phyloP scores from a whole-genome alignment of 306 rosid genomes.

The Gastrolobium villosum region DNA sequence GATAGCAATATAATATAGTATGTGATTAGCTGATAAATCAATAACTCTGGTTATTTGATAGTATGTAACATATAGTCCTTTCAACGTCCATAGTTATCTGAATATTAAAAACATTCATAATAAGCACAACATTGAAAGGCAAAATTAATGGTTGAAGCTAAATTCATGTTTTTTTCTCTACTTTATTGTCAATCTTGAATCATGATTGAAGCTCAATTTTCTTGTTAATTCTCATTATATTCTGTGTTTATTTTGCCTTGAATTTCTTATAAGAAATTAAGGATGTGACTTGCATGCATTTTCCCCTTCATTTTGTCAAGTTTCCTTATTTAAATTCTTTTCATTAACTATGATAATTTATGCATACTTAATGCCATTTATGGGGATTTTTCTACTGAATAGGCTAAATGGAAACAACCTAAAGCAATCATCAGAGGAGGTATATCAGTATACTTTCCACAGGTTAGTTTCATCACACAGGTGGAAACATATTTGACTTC shows the following conservation, averaged over 20 bases:
- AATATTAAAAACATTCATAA: conserved; percentile 23
- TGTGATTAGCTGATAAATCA: conserved; percentile 14
- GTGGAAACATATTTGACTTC: conserved; percentile 27
- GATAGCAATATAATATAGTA: not conserved
- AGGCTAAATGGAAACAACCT: conserved; percentile 71
- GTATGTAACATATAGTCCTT: conserved; percentile 1
- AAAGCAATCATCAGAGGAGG: conserved; percentile 87
- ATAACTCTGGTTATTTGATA: not conserved
- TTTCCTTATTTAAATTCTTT: conserved; percentile 8
- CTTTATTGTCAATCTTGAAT: not conserved
- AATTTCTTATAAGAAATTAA: not conserved
- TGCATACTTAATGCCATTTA: conserved; percentile 2
- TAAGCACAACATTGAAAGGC: not conserved
- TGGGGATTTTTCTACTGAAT: conserved; percentile 42
- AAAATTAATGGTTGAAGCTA: not conserved
- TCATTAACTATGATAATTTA: conserved; percentile 13
- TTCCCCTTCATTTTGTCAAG: not conserved
- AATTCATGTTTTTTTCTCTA: not conserved
- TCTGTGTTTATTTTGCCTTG: not conserved
- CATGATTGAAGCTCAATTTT: not conserved
- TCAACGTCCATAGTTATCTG: not conserved
- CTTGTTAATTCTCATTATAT: not conserved
- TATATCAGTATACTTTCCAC: conserved; percentile 69
- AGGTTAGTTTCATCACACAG: conserved; percentile 57
- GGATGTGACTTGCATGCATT: not conserved